A percentile compares a stretch with the other conserved stretches of the same genome.
Evolutionary conservation across 2,329 filamentous ascomycete species (phyloP).

Genomic region (Cytospora piceicola): DNA sequence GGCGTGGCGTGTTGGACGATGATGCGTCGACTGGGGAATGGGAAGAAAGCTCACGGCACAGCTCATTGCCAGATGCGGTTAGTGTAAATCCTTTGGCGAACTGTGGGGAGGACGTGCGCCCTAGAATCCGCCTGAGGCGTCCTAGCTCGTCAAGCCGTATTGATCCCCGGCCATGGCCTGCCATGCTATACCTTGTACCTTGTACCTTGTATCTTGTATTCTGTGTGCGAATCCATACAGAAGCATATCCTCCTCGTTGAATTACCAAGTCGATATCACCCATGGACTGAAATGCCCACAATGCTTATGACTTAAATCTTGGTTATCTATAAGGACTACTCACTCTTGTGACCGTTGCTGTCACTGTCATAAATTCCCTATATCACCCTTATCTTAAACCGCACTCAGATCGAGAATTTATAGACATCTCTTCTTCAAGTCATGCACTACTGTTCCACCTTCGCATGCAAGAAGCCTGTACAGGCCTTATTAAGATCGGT

Average conservation of each 20-base stretch:
- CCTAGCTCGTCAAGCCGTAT: not conserved
- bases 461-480: not conserved
- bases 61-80: conserved; percentile 17
- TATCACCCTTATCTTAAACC: not conserved
- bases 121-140: not conserved
- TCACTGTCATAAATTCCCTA: not conserved
- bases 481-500: not conserved
- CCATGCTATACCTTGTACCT: not conserved
- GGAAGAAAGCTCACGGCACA: not conserved
- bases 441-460: not conserved
- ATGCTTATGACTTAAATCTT: not conserved
- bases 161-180: too few species aligned
- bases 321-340: not conserved
- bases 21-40: not conserved
- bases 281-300: too few species aligned
- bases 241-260: too few species aligned
- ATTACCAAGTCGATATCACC: too few species aligned
- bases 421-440: not conserved
- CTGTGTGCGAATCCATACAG: too few species aligned
- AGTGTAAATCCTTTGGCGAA: not conserved
- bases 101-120: not conserved
- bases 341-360: not conserved
- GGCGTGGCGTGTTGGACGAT: not conserved
- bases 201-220: too few species aligned
- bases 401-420: not conserved